These are phyloP conservation scores for Leishmania mexicana DNA, from an alignment of 208 protist species.

Conservation along the genomic window DNA sequence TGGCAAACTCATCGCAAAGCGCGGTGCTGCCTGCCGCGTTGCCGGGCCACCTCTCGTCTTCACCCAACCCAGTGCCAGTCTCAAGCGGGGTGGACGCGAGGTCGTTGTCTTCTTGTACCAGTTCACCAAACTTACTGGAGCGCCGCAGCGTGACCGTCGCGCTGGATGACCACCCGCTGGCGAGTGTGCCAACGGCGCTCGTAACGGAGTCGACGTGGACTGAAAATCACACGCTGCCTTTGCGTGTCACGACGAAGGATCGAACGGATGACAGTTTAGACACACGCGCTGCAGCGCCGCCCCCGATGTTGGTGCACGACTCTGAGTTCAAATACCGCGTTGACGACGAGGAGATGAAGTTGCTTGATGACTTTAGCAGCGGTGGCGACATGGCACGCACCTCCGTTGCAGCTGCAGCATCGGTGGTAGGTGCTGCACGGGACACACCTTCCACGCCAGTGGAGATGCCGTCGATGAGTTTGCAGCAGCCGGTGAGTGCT, in stretches of 20 bases:
- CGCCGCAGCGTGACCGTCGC: slow-evolving; percentile 20
- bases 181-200: background rate
- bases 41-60: background rate
- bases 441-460: background rate
- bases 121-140: background rate
- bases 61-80: background rate
- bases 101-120: background rate
- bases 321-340: background rate
- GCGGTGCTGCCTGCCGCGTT: background rate
- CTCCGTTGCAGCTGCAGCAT: background rate
- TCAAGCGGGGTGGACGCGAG: background rate
- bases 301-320: background rate
- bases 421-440: background rate
- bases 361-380: background rate
- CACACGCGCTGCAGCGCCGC: background rate
- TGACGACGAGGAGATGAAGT: slow-evolving; percentile 17
- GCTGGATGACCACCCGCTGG: slow-evolving; percentile 10
- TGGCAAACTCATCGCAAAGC: background rate
- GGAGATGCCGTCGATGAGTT: background rate
- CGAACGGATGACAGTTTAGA: background rate
- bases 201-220: background rate
- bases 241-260: background rate
- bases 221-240: background rate
- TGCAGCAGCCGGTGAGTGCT: background rate
- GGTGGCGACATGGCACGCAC: no score